Base-by-base conservation (phyloP, 495 filamentous ascomycete genomes). In the Tuber umbilicatum region DNA sequence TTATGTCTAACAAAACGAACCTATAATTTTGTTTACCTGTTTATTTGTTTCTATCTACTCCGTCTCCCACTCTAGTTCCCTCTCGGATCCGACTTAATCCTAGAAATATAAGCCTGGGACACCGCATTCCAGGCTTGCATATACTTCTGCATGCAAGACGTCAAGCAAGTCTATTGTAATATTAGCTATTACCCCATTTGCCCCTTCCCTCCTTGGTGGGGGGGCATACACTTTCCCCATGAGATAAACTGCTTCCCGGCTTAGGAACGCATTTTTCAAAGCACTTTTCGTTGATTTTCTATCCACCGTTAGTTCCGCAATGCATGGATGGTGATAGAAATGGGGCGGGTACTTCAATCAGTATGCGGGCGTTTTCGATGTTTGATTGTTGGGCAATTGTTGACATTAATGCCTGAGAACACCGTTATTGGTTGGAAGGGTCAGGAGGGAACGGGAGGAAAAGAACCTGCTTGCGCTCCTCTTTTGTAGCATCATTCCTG, bases 211-310 rank as follows among this genome's bases (percentile, higher is more conserved):
- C 10, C 2, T 4, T 4, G 12, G 47, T 21, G 27, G 70, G 12
- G 14, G 39, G 43, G 55, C 78, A 42, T 76, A 81, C 79, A 1
- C 90, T 89, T 85, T 94, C 89, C 80, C 86, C 87, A 72, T 86
- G 84, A 47, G 92, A 93, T 69, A 98, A 85, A 60, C 91, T 91
- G 70, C 87, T 84, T 73, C 93, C 91, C 72, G 95, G 95, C 79
- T 93, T 90, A 40, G 94, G 90, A 60, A 99, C 86, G 85, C 95
- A 99, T 82, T 90, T 90, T 47, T 94, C 89, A 89, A 97, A 98
- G 88, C 95, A 99, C 87, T 96, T 90, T 83, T 94, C 90, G 87
- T 97, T 97, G 84, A 98, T 87, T 91, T 93, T 97, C 95, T 98
- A 37, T 19, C 69, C 14, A 19, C 38, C n/a, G 27, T 60, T 42